phyloP scores from a whole-genome alignment of 2,329 filamentous ascomycete genomes.

The Microcyclospora tardicrescens region DNA sequence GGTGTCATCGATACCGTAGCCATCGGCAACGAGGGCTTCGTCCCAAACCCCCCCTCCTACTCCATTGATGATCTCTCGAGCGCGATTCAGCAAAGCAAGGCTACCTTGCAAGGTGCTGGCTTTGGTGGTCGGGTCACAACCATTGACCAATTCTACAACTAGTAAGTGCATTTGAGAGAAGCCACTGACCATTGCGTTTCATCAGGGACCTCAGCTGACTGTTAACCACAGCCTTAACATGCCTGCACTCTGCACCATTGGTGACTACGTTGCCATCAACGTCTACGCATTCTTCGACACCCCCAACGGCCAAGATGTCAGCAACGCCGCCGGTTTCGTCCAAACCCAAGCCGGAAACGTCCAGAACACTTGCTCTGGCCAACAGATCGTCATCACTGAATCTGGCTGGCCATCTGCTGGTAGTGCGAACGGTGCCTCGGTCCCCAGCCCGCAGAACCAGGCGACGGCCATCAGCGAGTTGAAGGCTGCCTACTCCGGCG shows the following conservation, averaged over 20 bases:
- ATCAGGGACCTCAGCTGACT: too few relatives aligned
- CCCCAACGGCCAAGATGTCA: slow-evolving; percentile 34
- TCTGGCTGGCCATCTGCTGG: slow-evolving; percentile 72
- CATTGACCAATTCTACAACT: slow-evolving; percentile 56
- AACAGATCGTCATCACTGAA: slow-evolving; percentile 64
- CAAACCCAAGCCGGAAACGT: slow-evolving; percentile 40
- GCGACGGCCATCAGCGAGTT: slow-evolving; percentile 51
- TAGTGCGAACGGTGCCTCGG: slow-evolving; percentile 49
- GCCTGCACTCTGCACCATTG: slow-evolving; percentile 59
- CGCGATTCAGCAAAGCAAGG: slow-evolving; percentile 46
- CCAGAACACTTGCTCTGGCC: slow-evolving; percentile 37
- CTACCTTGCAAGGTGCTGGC: slow-evolving; percentile 46
- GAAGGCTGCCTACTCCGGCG: slow-evolving; percentile 42
- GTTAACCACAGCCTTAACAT: too few relatives aligned
- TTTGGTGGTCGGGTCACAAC: slow-evolving; percentile 64
- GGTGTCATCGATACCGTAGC: slow-evolving; percentile 54
- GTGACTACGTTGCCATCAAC: slow-evolving; percentile 72
- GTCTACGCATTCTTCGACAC: slow-evolving; percentile 71
- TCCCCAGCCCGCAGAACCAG: slow-evolving; percentile 58
- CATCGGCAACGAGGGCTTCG: slow-evolving; percentile 69
- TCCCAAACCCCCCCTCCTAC: slow-evolving; percentile 36
- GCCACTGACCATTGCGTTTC: too few relatives aligned
- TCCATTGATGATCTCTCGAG: slow-evolving; percentile 40
- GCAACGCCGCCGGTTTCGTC: slow-evolving; percentile 58
- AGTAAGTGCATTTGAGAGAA: too few relatives aligned